Base-by-base conservation (phyloP, 1,284 basidiomycete genomes). In the Sanghuangporus baumii region DNA sequence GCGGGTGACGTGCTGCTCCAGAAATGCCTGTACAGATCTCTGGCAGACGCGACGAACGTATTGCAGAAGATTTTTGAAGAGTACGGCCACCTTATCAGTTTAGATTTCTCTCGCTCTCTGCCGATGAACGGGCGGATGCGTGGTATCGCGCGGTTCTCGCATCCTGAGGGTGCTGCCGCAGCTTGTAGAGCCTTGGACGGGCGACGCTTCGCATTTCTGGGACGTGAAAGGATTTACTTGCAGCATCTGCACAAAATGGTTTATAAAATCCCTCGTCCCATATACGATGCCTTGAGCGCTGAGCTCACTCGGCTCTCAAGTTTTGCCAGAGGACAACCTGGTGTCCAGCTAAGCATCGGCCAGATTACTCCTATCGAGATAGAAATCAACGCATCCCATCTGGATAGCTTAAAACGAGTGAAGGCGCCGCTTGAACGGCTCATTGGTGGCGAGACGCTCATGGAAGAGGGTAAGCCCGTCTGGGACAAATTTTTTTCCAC, bases 401-500 rank as follows among this genome's bases (percentile, higher is more conserved):
- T 63, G 7, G 59, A 61, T 26, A 52, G 52, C 18, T 20, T 65
- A n/a, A 65, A 55, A 50, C 57, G 34, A 48, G 55, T 87, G 57
- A 89, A 88, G 68, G 70, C 74, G 0, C 78, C 83, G 59, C 78
- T 88, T 20, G 86, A 88, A 67, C 75, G 75, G n/a, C 73, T 86
- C 12, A 70, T 86, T 0, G 78, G 76, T 0, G 88, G 89, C 0
- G 85, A 89, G 66, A 74, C 78, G 2, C 71, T 89, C 37, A 75
- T 72, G 18, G 68, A 79, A n/a, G 12, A 82, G 47, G 80, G 78
- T 14, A 79, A 79, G 50, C 72, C 77, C 3, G 73, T 81, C 1
- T 91, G 88, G 88, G 84, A 89, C 65, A 73, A 76, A 1, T 89
- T 82, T 70, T 85, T 90, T 63, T 69, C 69, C 18, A 66, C 75